Evolutionary conservation across 306 rosid species (phyloP).

Genomic region (Casuarina cunninghamiana): DNA sequence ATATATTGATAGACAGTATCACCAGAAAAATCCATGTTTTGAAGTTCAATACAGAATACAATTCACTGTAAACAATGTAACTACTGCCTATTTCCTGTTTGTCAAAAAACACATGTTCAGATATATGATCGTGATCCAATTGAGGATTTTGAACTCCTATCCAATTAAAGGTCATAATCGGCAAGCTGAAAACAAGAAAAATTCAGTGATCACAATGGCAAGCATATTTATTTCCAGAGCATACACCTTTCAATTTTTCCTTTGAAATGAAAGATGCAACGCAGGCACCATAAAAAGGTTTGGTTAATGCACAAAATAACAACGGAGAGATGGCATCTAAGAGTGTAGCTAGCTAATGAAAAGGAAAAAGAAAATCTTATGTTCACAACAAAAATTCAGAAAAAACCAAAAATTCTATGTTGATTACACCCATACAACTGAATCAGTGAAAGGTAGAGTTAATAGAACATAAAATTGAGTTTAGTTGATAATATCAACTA

Average conservation of each 20-base stretch:
- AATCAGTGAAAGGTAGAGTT: background rate
- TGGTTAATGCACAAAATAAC: background rate
- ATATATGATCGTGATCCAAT: background rate
- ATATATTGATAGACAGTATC: background rate
- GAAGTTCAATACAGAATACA: background rate
- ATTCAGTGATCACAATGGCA: background rate
- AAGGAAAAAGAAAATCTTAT: background rate
- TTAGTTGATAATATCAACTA: background rate
- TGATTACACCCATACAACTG: background rate
- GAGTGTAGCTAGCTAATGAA: background rate
- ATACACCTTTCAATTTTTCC: background rate
- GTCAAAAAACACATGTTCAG: background rate
- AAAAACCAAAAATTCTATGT: background rate
- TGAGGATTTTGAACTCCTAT: background rate
- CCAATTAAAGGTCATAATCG: background rate
- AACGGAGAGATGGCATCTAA: background rate
- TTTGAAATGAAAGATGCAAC: background rate
- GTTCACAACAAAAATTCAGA: background rate
- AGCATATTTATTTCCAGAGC: background rate
- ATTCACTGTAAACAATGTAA: background rate
- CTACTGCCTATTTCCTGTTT: background rate
- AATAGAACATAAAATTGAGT: background rate
- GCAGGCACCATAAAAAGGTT: background rate
- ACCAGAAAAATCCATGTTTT: background rate
- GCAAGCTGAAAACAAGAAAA: background rate